Conservation (phyloP, 805 yeast species). For the Metschnikowia kofuensis region DNA sequence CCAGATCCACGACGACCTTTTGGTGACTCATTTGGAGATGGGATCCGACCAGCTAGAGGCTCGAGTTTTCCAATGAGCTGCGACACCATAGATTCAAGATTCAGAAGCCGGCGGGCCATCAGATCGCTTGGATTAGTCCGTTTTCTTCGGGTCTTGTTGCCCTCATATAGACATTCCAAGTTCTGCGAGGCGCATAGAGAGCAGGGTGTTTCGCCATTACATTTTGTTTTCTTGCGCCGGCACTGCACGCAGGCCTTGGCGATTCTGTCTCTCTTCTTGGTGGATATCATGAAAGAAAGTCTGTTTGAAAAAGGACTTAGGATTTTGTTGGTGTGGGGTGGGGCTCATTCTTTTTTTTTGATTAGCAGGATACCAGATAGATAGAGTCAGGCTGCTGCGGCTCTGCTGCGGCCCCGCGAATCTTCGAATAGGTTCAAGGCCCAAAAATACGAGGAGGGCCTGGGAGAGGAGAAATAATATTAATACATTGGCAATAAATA, state of each 20-base stretch:
- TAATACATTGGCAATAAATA: too few species aligned
- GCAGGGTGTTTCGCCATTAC: conserved; percentile 15
- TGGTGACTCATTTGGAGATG: neutral
- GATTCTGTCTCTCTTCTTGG: conserved; percentile 9
- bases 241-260: conserved; percentile 17
- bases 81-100: conserved; percentile 4
- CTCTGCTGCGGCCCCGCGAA: too few species aligned
- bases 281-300: neutral
- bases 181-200: conserved; percentile 9
- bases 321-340: too few species aligned
- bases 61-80: conserved; percentile 4
- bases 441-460: too few species aligned
- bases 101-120: conserved; percentile 1
- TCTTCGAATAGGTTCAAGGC: too few species aligned
- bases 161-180: conserved; percentile 13
- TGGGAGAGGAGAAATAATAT: too few species aligned
- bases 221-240: conserved; percentile 16
- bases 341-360: too few species aligned
- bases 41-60: conserved; percentile 4
- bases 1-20: neutral
- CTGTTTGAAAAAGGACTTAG: too few species aligned
- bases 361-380: too few species aligned
- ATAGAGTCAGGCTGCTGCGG: too few species aligned
- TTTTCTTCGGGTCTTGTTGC: conserved; percentile 8
- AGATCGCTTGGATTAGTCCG: conserved; percentile 1